Percentiles rank a stretch among this genome's conserved stretches.
Evolutionary conservation across 2,329 filamentous ascomycete genomes (phyloP).

Genomic region (Alternaria gansuensis): DNA sequence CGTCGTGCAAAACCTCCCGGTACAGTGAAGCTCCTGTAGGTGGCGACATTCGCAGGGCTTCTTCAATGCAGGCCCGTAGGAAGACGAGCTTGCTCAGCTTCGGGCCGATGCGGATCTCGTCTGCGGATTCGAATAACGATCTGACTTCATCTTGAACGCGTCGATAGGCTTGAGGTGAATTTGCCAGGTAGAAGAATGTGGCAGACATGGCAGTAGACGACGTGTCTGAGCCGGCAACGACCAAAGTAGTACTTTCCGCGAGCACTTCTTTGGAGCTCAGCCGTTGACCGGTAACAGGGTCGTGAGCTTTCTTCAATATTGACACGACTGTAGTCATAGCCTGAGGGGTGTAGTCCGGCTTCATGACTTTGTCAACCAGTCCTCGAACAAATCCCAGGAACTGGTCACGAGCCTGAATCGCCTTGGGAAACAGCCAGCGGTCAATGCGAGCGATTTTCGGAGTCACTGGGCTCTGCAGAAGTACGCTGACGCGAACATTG

Average conservation of each 20-base stretch:
- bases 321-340: neutral
- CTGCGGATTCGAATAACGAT: conserved; percentile 21
- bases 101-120: conserved; percentile 33
- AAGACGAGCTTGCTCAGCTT: conserved; percentile 34
- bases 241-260: conserved; percentile 54
- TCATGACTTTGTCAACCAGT: no score
- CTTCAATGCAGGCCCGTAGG: conserved; percentile 46
- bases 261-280: conserved; percentile 47
- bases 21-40: conserved; percentile 30
- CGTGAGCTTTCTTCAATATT: conserved; percentile 1
- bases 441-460: no score
- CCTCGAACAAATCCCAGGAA: no score
- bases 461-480: no score
- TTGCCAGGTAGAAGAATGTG: conserved; percentile 52
- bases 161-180: conserved; percentile 40
- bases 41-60: conserved; percentile 46
- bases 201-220: conserved; percentile 45
- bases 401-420: no score
- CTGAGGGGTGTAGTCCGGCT: no score
- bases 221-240: conserved; percentile 45
- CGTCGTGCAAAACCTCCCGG: conserved; percentile 33
- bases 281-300: neutral
- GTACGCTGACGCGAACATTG: no score
- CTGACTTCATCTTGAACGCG: conserved; percentile 30
- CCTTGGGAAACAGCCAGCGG: no score